Evolutionary conservation across 805 yeast genomes (phyloP).

Genomic region (Yarrowia yakushimensis): DNA sequence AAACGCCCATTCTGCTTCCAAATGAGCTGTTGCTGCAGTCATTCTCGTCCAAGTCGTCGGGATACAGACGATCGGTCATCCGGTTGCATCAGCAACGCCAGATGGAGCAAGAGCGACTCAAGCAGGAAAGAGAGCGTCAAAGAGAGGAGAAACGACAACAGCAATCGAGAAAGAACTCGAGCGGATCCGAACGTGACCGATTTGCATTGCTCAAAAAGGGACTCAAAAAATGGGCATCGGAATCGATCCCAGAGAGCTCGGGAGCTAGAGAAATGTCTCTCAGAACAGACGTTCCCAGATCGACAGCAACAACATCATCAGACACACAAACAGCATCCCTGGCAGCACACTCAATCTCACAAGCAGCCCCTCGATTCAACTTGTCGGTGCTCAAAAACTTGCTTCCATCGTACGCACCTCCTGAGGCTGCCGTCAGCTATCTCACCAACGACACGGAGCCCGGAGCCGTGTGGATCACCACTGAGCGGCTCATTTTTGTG

Average conservation of each 20-base stretch:
- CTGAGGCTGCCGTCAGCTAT: conserved; percentile 27
- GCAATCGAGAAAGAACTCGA: background rate
- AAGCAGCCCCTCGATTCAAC: background rate
- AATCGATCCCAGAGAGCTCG: background rate
- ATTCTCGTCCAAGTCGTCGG: conserved; percentile 31
- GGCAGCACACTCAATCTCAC: background rate
- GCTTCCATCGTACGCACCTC: background rate
- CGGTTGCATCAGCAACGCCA: conserved; percentile 26
- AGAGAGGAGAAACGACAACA: background rate
- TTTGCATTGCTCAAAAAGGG: conserved; percentile 14
- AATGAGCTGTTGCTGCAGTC: conserved; percentile 35
- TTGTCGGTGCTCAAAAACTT: conserved; percentile 17
- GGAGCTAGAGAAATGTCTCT: conserved; percentile 5
- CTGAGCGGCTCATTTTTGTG: conserved; percentile 33
- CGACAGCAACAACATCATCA: background rate
- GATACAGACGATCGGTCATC: conserved; percentile 25
- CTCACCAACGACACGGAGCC: conserved; percentile 26
- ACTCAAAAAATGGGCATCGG: background rate
- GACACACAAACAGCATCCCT: background rate
- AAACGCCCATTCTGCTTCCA: conserved; percentile 34
- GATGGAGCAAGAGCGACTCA: background rate
- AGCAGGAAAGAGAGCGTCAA: conserved; percentile 3
- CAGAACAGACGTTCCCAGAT: background rate
- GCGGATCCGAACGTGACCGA: background rate
- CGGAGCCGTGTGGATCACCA: conserved; percentile 32